These are phyloP conservation scores for Micractinium sp. DNA, from an alignment of 139 green algal species.

Conservation along the genomic window DNA sequence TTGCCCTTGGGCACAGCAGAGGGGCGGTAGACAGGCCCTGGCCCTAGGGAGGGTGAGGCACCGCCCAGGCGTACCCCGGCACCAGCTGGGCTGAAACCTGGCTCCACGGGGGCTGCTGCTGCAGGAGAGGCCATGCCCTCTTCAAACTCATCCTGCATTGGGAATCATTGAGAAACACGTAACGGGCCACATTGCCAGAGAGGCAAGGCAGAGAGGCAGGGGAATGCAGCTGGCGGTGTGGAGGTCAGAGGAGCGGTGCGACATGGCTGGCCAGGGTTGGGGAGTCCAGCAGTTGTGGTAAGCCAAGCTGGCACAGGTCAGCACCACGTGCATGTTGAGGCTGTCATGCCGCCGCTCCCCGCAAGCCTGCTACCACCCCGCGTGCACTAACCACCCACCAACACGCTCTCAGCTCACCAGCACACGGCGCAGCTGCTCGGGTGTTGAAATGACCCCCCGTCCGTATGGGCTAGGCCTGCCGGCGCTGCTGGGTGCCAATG, in stretches of 20 bases:
- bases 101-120: not conserved
- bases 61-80: not conserved
- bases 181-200: no score
- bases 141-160: conserved; percentile 13
- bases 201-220: no score
- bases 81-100: not conserved
- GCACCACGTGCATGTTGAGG: not conserved
- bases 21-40: conserved; percentile 7
- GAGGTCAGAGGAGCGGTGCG: no score
- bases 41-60: not conserved
- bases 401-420: not conserved
- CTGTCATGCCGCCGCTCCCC: not conserved
- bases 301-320: not conserved
- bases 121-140: not conserved
- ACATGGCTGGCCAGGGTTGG: not conserved
- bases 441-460: not conserved
- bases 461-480: conserved; percentile 3
- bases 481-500: not conserved
- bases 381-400: not conserved
- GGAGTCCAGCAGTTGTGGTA: not conserved
- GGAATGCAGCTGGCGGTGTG: no score
- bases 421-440: conserved; percentile 19
- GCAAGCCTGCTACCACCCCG: no score
- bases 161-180: not conserved
- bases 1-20: conserved; percentile 38